These are phyloP conservation scores for Picea sitchensis DNA, from an alignment of 75 land plant genomes.

Conservation along the genomic window DNA sequence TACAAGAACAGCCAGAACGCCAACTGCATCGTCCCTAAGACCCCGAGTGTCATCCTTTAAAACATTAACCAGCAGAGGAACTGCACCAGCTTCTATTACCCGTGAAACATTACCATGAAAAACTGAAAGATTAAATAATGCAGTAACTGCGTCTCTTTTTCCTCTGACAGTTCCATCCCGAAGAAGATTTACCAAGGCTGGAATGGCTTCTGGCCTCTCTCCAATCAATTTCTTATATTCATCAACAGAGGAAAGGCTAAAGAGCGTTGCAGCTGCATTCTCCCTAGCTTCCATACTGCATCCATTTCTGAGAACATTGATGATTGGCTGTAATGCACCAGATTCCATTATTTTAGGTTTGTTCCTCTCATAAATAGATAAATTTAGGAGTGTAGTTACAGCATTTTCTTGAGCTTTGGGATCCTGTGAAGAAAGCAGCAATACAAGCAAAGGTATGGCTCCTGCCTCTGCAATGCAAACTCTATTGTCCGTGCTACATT, in stretches of 20 bases:
- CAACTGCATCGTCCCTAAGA: conserved; percentile 58
- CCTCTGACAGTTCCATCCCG: conserved; percentile 52
- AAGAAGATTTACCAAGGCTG: conserved; percentile 41
- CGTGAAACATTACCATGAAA: conserved; percentile 42
- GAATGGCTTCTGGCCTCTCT: conserved; percentile 34
- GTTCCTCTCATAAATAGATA: conserved; percentile 62
- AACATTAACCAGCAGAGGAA: conserved; percentile 48
- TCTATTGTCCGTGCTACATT: conserved; percentile 65
- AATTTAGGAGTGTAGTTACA: conserved; percentile 74
- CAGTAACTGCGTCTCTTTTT: conserved; percentile 70
- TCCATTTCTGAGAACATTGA: background rate
- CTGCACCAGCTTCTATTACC: conserved; percentile 53
- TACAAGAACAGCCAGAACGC: conserved; percentile 44
- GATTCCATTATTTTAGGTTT: conserved; percentile 17
- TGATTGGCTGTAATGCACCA: background rate
- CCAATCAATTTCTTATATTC: conserved; percentile 61
- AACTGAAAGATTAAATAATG: conserved; percentile 56
- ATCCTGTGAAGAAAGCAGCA: conserved; percentile 47
- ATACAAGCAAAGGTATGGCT: conserved; percentile 61
- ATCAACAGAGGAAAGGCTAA: conserved; percentile 58
- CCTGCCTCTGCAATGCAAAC: conserved; percentile 76
- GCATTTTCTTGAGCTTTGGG: conserved; percentile 66
- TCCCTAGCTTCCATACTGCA: conserved; percentile 1
- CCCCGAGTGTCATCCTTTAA: conserved; percentile 45
- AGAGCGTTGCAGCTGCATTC: conserved; percentile 22